These are phyloP conservation scores for Candida sphagnicola DNA, from an alignment of 805 yeast species.

Conservation along the genomic window DNA sequence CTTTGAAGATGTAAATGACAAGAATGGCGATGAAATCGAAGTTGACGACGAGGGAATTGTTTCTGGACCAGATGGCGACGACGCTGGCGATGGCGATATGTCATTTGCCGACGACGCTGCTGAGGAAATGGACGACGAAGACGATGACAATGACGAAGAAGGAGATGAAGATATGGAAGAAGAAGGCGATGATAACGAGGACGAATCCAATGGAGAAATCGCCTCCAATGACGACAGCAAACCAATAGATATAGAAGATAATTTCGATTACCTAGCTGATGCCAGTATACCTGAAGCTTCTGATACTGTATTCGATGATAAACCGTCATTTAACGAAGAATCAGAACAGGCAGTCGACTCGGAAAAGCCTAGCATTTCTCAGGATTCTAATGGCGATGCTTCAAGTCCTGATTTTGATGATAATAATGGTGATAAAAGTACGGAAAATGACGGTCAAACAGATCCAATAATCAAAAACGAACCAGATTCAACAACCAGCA, in stretches of 20 bases:
- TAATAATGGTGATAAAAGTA: not conserved
- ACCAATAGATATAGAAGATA: not conserved
- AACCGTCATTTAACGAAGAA: not conserved
- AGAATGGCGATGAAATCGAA: not conserved
- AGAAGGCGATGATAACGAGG: not conserved
- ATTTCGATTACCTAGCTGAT: not conserved
- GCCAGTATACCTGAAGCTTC: not conserved
- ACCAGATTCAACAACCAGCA: not conserved
- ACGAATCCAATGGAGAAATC: too few relatives aligned
- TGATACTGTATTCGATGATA: too few relatives aligned
- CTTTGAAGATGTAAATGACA: slow-evolving; percentile 2
- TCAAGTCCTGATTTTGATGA: not conserved
- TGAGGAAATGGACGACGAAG: slow-evolving; percentile 1
- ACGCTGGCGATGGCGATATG: slow-evolving; percentile 4
- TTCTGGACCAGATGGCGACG: not conserved
- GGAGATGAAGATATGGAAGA: slow-evolving; percentile 1
- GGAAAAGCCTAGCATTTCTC: not conserved
- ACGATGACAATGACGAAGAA: slow-evolving; percentile 2
- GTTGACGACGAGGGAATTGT: not conserved
- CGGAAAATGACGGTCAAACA: slow-evolving; percentile 2
- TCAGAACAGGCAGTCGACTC: not conserved
- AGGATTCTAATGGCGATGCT: not conserved
- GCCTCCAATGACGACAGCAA: not conserved
- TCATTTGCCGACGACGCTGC: not conserved
- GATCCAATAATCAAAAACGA: not conserved